These are phyloP conservation scores for Exobasidium cylindrosporum DNA, from an alignment of 1,284 basidiomycete species.

Conservation along the genomic window DNA sequence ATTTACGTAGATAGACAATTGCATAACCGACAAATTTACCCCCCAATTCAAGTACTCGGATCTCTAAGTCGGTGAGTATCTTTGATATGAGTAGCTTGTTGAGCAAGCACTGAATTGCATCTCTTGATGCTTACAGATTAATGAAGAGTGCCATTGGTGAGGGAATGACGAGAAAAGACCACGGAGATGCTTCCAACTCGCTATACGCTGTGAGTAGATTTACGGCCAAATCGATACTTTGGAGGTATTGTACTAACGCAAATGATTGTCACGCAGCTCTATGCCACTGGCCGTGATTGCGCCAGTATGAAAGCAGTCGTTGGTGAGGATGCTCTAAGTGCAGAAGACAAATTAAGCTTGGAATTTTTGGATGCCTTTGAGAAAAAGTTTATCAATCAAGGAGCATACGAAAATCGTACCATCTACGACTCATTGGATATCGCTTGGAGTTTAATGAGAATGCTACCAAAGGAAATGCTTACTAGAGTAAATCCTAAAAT, in stretches of 20 bases:
- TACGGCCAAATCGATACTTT: no score
- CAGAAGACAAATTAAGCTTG: conserved; percentile 66
- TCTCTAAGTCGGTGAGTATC: conserved; percentile 74
- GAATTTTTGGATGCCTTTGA: conserved; percentile 55
- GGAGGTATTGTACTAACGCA: no score
- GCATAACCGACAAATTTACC: conserved; percentile 95
- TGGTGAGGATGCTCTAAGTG: conserved; percentile 90
- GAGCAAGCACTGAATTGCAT: neutral
- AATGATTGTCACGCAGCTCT: conserved; percentile 15
- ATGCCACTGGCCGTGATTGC: conserved; percentile 75
- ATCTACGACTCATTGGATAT: conserved; percentile 94
- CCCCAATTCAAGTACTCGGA: conserved; percentile 98
- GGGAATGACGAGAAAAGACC: conserved; percentile 93
- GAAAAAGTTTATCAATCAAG: conserved; percentile 59
- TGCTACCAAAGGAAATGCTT: conserved; percentile 98
- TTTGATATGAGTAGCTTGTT: neutral
- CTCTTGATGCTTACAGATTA: conserved; percentile 54
- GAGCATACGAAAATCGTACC: conserved; percentile 89
- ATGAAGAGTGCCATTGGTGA: conserved; percentile 99
- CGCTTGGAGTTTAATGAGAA: conserved; percentile 92
- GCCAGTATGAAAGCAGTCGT: conserved; percentile 99
- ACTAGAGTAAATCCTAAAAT: conserved; percentile 65
- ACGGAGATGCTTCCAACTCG: conserved; percentile 83
- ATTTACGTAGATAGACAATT: conserved; percentile 91
- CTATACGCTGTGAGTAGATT: conserved; percentile 44